phyloP scores from a whole-genome alignment of 2,329 filamentous ascomycete genomes.

The Elsinoe fawcettii region DNA sequence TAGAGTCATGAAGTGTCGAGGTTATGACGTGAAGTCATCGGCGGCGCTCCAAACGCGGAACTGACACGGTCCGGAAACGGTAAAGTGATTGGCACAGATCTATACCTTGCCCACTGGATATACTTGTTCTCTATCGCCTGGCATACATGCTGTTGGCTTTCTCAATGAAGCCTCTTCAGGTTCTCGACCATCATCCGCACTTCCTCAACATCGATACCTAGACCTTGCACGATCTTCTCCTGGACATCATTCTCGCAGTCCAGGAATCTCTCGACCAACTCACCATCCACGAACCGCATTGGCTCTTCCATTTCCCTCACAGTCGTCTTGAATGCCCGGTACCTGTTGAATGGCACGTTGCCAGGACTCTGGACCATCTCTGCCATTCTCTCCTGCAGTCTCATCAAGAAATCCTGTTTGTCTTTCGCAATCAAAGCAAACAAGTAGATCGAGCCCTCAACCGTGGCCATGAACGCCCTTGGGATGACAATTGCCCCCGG shows the following conservation, averaged over 20 bases:
- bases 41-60: background rate
- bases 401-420: conserved; percentile 72
- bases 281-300: conserved; percentile 83
- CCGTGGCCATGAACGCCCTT: conserved; percentile 80
- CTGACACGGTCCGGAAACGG: conserved; percentile 10
- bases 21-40: background rate
- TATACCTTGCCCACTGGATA: background rate
- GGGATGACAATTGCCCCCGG: conserved; percentile 64
- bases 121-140: background rate
- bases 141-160: background rate
- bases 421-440: conserved; percentile 68
- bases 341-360: conserved; percentile 65
- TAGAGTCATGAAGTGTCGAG: background rate
- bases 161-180: conserved; percentile 44
- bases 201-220: conserved; percentile 49
- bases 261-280: conserved; percentile 79
- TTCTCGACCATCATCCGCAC: conserved; percentile 54
- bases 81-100: conserved; percentile 1
- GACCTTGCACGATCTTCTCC: conserved; percentile 43
- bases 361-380: conserved; percentile 61
- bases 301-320: conserved; percentile 66
- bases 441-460: conserved; percentile 86
- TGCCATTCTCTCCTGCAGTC: conserved; percentile 66
- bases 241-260: conserved; percentile 56
- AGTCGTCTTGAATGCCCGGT: conserved; percentile 71